phyloP scores from a whole-genome alignment of 2,329 filamentous ascomycete species.

The Alternaria arborescens region DNA sequence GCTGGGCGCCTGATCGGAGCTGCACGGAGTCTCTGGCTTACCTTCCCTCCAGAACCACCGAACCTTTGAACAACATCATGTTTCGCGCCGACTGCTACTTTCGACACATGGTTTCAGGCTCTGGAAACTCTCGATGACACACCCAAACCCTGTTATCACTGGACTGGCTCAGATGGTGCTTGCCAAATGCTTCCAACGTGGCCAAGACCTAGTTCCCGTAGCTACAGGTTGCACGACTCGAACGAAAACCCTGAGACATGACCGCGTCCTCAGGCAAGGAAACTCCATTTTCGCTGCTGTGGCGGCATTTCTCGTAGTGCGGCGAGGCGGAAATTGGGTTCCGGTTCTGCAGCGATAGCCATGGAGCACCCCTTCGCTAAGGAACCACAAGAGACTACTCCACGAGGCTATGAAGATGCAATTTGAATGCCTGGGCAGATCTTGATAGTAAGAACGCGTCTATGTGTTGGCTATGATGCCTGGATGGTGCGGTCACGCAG shows the following conservation, averaged over 20 bases:
- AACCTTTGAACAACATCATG: neutral
- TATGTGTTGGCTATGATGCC: neutral
- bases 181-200: neutral
- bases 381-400: neutral
- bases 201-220: slow-evolving; percentile 3
- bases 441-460: neutral
- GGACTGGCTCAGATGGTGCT: neutral
- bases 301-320: neutral
- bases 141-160: neutral
- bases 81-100: neutral
- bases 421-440: neutral
- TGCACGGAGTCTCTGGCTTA: neutral
- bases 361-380: neutral
- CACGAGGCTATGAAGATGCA: neutral
- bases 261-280: neutral
- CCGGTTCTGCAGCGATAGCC: neutral
- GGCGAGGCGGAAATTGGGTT: neutral
- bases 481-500: neutral
- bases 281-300: neutral
- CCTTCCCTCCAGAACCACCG: neutral
- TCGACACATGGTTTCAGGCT: neutral
- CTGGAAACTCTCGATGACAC: neutral
- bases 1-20: neutral
- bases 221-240: slow-evolving; percentile 11
- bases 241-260: neutral